Evolutionary conservation across 225 moss, liverwort and hornwort genomes (phyloP), one percentile per base, ranked within the genome.

Genomic region (Physcomitrium patens): DNA sequence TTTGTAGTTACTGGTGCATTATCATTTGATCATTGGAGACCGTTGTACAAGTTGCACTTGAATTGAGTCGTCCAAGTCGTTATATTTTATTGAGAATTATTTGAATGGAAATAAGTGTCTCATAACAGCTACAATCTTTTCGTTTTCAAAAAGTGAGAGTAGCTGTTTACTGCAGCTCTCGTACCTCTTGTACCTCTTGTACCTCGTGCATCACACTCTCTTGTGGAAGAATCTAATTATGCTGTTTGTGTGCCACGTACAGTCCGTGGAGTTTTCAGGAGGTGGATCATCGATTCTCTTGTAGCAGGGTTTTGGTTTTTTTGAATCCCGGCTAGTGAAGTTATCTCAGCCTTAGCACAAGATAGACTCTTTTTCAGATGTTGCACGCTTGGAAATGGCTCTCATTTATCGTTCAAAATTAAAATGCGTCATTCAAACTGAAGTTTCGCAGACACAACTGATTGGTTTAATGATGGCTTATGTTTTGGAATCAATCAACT

Each of bases 221-320:
- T 44, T 69, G 12, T 31, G 52, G 31, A 17, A 28, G 20, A 49
- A 28, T 47, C 60, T 79, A 19, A 73, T 22, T 14, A 17, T 17
- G 43, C 9, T 52, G 63, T 83, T 75, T 68, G 47, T 87, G 76
- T 48, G 77, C 54, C 70, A 47, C 89, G 77, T 65, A 3, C 75
- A 87, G 91, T 81, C 76, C 15, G 83, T 94, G 63, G 96, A 96
- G 85, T 94, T 87, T 68, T 91, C 94, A 55, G 94, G 94, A 71
- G 96, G 96, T 78, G 96, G 96, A 80, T 20, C 86, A 61, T 81
- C 90, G n/a, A 56, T 92, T 62, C 74, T 79, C 65, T 71, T 77
- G 64, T 87, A 87, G 81, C 15, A 24, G 61, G 68, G 62, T 60
- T 45, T 55, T 50, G 65, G 26, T 51, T 56, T 42, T 26, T 37